Base-by-base conservation (phyloP, 305 asterid genomes). In the Fraxinus angustifolia region DNA sequence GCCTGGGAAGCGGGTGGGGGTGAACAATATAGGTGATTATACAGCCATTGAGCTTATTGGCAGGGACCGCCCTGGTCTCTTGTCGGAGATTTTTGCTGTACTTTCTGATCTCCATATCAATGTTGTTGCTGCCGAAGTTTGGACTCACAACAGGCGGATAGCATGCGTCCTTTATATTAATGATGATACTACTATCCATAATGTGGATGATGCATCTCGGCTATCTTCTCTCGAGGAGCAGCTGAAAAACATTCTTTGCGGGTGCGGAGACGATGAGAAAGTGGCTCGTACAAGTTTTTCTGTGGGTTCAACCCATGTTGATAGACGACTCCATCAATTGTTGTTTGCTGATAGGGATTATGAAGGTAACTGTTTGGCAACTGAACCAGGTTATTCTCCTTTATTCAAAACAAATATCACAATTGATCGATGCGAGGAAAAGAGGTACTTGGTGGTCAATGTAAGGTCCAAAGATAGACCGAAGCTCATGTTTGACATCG, bases 401-500 rank as follows among this genome's bases (percentile, higher is more conserved):
- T 79, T 83, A n/a, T 16, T 83, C 79, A 87, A 88, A 82, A 93
- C 93, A 38, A 88, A 85, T 62, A 90, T 95, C 83, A 86, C 86
- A 4, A 90, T 95, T 68, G 98, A 95, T 21, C 85, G 89, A 38
- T 93, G 98, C 45, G 90, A 84, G 72, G 99, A 95, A 90, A 95
- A 93, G 82, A 95, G 92, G 72, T 95, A 95, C 84, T 91, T 89
- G 0, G 97, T 95, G 85, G 97, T 95, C 38, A 90, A 85, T 76
- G 98, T 95, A 8, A 92, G 78, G 87, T 95, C 97, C 92, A 95
- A 88, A 81, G 99, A 95, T 83, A 88, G 98, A 80, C 85, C 99
- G 4, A 95, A 95, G 84, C 98, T 95, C 82, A 93, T 95, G 99
- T 93, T 93, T 76, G 99, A 95, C 82, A 95, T 95, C 14, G 99